These are phyloP conservation scores for Globisporangium paddicum DNA, from an alignment of 352 stramenopile species.

Conservation along the genomic window DNA sequence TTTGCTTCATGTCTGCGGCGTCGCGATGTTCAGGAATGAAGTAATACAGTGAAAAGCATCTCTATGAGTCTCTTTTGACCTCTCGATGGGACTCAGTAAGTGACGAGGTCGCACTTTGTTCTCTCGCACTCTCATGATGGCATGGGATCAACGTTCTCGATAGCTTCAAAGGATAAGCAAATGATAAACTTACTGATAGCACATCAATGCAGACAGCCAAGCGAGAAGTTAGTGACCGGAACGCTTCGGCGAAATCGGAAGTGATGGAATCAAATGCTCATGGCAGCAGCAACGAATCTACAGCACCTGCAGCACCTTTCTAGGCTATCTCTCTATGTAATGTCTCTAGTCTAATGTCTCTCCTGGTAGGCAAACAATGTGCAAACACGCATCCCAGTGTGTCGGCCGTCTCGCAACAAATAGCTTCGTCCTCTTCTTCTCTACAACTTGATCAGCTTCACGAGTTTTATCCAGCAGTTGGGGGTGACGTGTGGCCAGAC, in stretches of 20 bases:
- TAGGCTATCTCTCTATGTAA: slow-evolving; percentile 5
- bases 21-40: background rate
- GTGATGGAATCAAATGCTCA: no score
- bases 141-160: background rate
- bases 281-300: no score
- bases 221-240: no score
- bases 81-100: no score
- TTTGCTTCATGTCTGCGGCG: background rate
- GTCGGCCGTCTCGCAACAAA: background rate
- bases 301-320: no score
- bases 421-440: slow-evolving; percentile 1
- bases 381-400: background rate
- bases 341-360: slow-evolving; percentile 2
- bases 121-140: background rate
- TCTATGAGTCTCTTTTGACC: no score
- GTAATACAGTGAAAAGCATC: no score
- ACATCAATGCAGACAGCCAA: no score
- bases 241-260: no score
- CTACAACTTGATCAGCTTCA: background rate
- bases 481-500: slow-evolving; percentile 40
- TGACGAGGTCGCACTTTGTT: background rate
- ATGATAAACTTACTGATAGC: no score
- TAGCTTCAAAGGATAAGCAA: no score
- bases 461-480: slow-evolving; percentile 3
- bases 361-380: background rate